phyloP scores from a whole-genome alignment of 164 flowering plant genomes.

The Macadamia integrifolia region DNA sequence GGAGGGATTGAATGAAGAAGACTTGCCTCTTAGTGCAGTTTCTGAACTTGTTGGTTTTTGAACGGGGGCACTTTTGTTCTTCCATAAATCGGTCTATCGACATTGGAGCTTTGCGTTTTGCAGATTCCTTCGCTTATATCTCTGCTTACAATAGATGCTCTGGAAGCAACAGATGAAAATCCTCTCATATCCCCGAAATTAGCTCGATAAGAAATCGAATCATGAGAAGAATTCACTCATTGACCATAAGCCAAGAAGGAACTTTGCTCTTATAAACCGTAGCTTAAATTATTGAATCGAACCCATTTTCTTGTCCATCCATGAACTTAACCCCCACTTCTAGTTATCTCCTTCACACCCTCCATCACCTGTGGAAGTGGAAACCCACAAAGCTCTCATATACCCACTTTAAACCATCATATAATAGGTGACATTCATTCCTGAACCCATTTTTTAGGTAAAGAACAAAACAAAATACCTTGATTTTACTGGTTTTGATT shows the following conservation, averaged over 20 bases:
- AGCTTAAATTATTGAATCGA: constrained; percentile 85
- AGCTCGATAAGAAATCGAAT: background rate
- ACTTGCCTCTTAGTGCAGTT: constrained; percentile 27
- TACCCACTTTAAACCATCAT: too few relatives aligned
- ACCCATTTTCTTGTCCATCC: constrained; percentile 76
- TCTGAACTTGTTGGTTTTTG: constrained; percentile 7
- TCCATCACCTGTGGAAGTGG: constrained; percentile 46
- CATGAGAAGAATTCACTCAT: too few relatives aligned
- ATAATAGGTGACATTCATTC: too few relatives aligned
- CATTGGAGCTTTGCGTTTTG: constrained; percentile 5
- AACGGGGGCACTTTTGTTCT: constrained; percentile 10
- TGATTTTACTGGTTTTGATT: too few relatives aligned
- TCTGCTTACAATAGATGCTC: constrained; percentile 32
- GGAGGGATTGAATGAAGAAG: constrained; percentile 4
- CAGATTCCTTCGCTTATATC: constrained; percentile 13
- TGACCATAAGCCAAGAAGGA: constrained; percentile 94
- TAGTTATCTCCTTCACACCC: constrained; percentile 73
- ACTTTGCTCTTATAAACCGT: constrained; percentile 97
- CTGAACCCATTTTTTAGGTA: too few relatives aligned
- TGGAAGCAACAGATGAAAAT: constrained; percentile 33
- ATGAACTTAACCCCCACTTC: constrained; percentile 61
- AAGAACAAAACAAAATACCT: too few relatives aligned
- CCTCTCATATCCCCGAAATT: constrained; percentile 38
- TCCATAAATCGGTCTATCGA: constrained; percentile 11
- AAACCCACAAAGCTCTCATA: too few relatives aligned